These are phyloP conservation scores for Cystobasidium onofrii DNA, from an alignment of 768 basidiomycete genomes.

Conservation along the genomic window DNA sequence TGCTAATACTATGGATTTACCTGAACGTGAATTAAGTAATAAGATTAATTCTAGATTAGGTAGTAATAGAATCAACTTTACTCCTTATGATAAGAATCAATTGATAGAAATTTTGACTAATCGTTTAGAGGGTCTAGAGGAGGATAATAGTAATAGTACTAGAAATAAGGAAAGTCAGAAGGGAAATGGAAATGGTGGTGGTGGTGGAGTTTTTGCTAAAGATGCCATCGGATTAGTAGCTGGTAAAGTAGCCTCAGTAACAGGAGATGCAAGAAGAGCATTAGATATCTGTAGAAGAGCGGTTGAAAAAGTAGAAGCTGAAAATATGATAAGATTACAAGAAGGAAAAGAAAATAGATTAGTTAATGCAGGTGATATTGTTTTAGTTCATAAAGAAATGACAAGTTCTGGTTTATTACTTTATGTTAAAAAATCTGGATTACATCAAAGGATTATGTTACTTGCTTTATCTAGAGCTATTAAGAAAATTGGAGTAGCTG, in stretches of 20 bases:
- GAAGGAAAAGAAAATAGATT: constrained; percentile 23
- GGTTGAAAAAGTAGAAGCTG: constrained; percentile 33
- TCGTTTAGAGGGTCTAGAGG: constrained; percentile 50
- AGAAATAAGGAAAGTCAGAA: too few species aligned
- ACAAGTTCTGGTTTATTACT: constrained; percentile 38
- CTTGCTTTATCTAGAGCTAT: constrained; percentile 40
- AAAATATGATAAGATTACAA: constrained; percentile 5
- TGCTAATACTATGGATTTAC: constrained; percentile 96
- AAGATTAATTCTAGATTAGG: constrained; percentile 90
- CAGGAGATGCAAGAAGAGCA: constrained; percentile 86
- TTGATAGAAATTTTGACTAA: constrained; percentile 79
- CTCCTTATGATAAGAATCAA: constrained; percentile 70
- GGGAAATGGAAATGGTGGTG: too few species aligned
- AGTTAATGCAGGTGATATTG: constrained; percentile 41
- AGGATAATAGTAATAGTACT: constrained; percentile 44
- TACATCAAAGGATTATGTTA: constrained; percentile 42
- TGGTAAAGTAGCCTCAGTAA: constrained; percentile 68
- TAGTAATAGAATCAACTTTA: constrained; percentile 84
- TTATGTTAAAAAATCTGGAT: constrained; percentile 36
- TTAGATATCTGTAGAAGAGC: constrained; percentile 67
- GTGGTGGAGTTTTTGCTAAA: constrained; percentile 52
- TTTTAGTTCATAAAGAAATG: constrained; percentile 41
- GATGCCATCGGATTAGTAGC: constrained; percentile 82
- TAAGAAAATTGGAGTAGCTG: constrained; percentile 37
- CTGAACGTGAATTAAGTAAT: constrained; percentile 84